Base-by-base conservation (phyloP, 1,284 basidiomycete genomes). In the Ceratobasidium sp. region DNA sequence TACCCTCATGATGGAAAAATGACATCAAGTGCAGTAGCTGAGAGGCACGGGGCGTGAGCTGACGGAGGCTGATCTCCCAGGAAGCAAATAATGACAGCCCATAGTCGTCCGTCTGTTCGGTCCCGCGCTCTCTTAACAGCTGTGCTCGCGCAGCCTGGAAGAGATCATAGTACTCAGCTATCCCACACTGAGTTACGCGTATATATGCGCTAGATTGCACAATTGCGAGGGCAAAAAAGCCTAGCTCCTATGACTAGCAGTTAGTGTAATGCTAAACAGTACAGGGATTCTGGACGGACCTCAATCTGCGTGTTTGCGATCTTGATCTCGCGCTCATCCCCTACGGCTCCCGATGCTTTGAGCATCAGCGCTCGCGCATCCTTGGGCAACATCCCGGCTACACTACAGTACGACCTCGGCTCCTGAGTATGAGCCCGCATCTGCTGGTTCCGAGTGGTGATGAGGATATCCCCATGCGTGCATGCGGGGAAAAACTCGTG, bases 381-480 rank as follows among this genome's bases (percentile, higher is more conserved):
- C 6, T 38, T 11, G 35, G 35, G 35, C 11, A 4, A 11, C 35
- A 38, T 38, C 11, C 35, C 35, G 35, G 6, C 11, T 11, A 38
- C 35, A 4, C 35, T 4, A 38, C 11, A 11, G 11, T 38, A 11
- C 6, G 35, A 38, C 4, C 11, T 11, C 35, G 35, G 35, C 11
- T 11, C 35, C 11, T 38, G 35, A 11, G 35, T 11, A 38, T 38
- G 35, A 11, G 35, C 35, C 6, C 4, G 4, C 35, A 47, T 21
- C 26, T 50, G 30, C 1, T 30, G 61, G 38, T 73, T 66, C 26
- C 72, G 50, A 26, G 72, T 73, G 21, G 72, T 73, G 26, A 73
- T 49, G 4, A 58, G 30, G 26, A 73, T 58, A 26, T 41, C 30
- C 2, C 62, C 72, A 47, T 67, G 62, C 1, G 35, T 18, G 41